phyloP scores from a whole-genome alignment of 1,284 basidiomycete genomes.

The Waitea zeae region DNA sequence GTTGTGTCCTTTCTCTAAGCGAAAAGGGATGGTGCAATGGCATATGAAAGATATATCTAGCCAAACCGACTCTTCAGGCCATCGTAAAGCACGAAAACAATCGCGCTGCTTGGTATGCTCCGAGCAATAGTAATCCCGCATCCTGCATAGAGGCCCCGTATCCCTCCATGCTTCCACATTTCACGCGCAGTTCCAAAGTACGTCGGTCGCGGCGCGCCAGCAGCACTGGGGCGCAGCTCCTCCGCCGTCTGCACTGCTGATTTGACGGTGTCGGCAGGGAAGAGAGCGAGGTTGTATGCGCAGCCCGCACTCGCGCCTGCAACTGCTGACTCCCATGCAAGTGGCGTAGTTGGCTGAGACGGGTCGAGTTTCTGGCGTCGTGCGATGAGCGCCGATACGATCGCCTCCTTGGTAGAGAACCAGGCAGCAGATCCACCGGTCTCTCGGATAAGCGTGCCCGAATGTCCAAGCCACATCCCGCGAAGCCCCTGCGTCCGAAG shows the following conservation, averaged over 20 bases:
- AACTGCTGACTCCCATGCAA: slow-evolving; percentile 68
- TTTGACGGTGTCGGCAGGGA: slow-evolving; percentile 92
- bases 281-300: slow-evolving; percentile 72
- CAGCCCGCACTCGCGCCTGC: slow-evolving; percentile 82
- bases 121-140: slow-evolving; percentile 85
- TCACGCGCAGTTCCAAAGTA: slow-evolving; percentile 60
- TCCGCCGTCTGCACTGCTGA: slow-evolving; percentile 90
- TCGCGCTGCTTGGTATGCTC: slow-evolving; percentile 77
- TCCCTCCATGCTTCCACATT: slow-evolving; percentile 65
- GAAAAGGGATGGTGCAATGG: too few species aligned
- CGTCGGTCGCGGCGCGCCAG: slow-evolving; percentile 21
- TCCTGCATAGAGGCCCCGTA: slow-evolving; percentile 86
- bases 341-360: slow-evolving; percentile 29
- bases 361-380: slow-evolving; percentile 15
- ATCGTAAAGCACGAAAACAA: slow-evolving; percentile 88
- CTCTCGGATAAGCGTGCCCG: slow-evolving; percentile 74
- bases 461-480: slow-evolving; percentile 81
- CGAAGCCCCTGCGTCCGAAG: slow-evolving; percentile 50
- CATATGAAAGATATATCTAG: too few species aligned
- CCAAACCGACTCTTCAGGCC: slow-evolving; percentile 45
- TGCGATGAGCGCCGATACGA: slow-evolving; percentile 37
- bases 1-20: too few species aligned
- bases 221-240: slow-evolving; percentile 48
- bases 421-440: slow-evolving; percentile 78
- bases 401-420: slow-evolving; percentile 76